phyloP scores from a whole-genome alignment of 352 stramenopile genomes.

The Blastocystis hominis region DNA sequence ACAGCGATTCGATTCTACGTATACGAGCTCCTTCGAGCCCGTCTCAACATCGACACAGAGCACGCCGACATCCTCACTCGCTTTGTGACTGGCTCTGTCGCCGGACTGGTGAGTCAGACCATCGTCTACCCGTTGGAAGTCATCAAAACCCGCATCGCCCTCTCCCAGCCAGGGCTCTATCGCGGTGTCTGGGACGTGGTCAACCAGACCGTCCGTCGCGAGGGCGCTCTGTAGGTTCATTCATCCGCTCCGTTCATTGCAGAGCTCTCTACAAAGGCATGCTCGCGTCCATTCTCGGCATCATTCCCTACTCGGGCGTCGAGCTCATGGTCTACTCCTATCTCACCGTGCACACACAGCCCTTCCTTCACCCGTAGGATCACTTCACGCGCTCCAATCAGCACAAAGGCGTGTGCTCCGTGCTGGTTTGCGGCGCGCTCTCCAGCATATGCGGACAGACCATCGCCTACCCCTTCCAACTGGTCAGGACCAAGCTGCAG shows the following conservation, averaged over 20 bases:
- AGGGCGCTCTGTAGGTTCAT: slow-evolving; percentile 38
- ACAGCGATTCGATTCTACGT: slow-evolving; percentile 60
- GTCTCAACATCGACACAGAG: slow-evolving; percentile 49
- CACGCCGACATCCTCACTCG: slow-evolving; percentile 9
- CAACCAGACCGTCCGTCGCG: slow-evolving; percentile 44
- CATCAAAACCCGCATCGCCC: slow-evolving; percentile 60
- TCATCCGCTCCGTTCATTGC: background rate
- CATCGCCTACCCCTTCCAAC: slow-evolving; percentile 61
- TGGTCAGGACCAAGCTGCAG: slow-evolving; percentile 61
- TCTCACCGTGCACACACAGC: slow-evolving; percentile 12
- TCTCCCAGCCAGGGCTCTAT: slow-evolving; percentile 59
- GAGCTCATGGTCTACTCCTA: slow-evolving; percentile 61
- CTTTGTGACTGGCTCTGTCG: slow-evolving; percentile 51
- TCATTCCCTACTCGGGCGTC: slow-evolving; percentile 61
- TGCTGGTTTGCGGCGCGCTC: slow-evolving; percentile 58
- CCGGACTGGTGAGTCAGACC: slow-evolving; percentile 58
- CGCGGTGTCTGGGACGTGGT: slow-evolving; percentile 60
- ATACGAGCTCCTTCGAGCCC: slow-evolving; percentile 58
- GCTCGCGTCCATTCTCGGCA: slow-evolving; percentile 59
- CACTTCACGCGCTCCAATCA: background rate
- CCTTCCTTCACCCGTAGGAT: background rate
- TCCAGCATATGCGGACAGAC: slow-evolving; percentile 59
- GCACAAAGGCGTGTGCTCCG: background rate
- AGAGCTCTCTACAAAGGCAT: slow-evolving; percentile 60
- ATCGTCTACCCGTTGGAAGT: slow-evolving; percentile 62